A percentile compares a stretch with the other conserved stretches of the same genome.
Conservation (phyloP, 1,284 basidiomycete genomes). For the Sporisorium graminicola region DNA sequence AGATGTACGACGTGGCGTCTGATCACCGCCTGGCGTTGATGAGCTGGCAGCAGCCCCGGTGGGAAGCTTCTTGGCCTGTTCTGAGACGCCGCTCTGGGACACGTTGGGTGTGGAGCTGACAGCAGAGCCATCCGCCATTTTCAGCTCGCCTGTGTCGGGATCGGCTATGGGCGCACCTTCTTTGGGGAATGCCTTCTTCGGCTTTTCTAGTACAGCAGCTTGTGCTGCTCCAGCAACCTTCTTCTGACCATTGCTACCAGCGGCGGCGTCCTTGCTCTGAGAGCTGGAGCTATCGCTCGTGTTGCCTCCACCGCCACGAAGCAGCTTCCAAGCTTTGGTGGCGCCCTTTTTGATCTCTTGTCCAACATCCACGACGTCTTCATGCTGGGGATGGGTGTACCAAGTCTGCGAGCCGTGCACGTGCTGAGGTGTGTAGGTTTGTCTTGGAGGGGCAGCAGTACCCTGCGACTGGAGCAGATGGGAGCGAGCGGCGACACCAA, state of each 20-base stretch:
- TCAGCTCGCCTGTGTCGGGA: slow-evolving; percentile 43
- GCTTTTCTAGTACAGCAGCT: slow-evolving; percentile 19
- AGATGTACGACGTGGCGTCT: slow-evolving; percentile 26
- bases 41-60: neutral
- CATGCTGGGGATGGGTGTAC: slow-evolving; percentile 33
- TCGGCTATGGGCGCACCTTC: slow-evolving; percentile 45
- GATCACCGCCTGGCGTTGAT: slow-evolving; percentile 16
- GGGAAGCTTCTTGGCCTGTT: slow-evolving; percentile 23
- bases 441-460: slow-evolving; percentile 38
- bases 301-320: slow-evolving; percentile 39
- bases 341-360: slow-evolving; percentile 59
- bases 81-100: slow-evolving; percentile 14
- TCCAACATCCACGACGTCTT: slow-evolving; percentile 59
- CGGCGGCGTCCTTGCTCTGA: slow-evolving; percentile 1
- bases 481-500: slow-evolving; percentile 63
- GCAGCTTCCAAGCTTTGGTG: slow-evolving; percentile 51
- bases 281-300: slow-evolving; percentile 14
- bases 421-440: slow-evolving; percentile 29
- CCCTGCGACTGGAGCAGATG: slow-evolving; percentile 64
- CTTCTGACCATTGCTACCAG: neutral
- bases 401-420: slow-evolving; percentile 46
- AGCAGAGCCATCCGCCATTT: slow-evolving; percentile 23
- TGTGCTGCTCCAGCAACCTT: no score
- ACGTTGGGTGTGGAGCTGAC: slow-evolving; percentile 9
- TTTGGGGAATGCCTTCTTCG: slow-evolving; percentile 47